Percentiles rank a stretch among this genome's conserved stretches.
Conservation (phyloP, 495 filamentous ascomycete species). For the Penicillium bovifimosum region DNA sequence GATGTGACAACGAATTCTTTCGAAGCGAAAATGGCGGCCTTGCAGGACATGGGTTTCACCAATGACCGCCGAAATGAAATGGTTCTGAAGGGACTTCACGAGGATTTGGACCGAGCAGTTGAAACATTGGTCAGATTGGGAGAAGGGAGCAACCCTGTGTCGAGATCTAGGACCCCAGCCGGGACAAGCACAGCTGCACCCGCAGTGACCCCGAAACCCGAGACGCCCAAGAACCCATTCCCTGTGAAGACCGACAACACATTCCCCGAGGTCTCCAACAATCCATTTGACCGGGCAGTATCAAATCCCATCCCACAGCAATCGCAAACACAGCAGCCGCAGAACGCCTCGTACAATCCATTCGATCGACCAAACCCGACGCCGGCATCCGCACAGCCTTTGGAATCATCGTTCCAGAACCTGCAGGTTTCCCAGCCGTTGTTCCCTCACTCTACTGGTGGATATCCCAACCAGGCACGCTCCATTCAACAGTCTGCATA, state of each 20-base stretch:
- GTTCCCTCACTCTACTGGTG: conserved; percentile 81
- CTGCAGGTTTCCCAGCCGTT: conserved; percentile 67
- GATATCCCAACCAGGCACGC: conserved; percentile 54
- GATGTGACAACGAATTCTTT: conserved; percentile 53
- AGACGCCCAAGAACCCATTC: conserved; percentile 20
- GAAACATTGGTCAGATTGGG: conserved; percentile 78
- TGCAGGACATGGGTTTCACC: conserved; percentile 88
- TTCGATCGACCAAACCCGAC: conserved; percentile 51
- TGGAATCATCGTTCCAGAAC: conserved; percentile 67
- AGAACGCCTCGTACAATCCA: conserved; percentile 51
- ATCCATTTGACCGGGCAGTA: conserved; percentile 47
- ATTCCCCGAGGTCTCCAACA: conserved; percentile 23
- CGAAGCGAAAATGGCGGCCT: conserved; percentile 64
- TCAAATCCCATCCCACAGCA: conserved; percentile 28
- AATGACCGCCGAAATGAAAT: conserved; percentile 76
- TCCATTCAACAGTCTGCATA: conserved; percentile 40
- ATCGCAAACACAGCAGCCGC: conserved; percentile 9
- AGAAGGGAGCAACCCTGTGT: conserved; percentile 50
- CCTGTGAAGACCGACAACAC: background rate
- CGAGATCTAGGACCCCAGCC: conserved; percentile 35
- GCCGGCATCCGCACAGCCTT: conserved; percentile 47
- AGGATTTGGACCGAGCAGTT: conserved; percentile 77
- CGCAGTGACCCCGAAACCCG: conserved; percentile 4
- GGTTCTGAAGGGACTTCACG: conserved; percentile 71
- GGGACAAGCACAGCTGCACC: conserved; percentile 21